Conservation (phyloP, 73 alveolate species). For the Paramecium octaurelia region DNA sequence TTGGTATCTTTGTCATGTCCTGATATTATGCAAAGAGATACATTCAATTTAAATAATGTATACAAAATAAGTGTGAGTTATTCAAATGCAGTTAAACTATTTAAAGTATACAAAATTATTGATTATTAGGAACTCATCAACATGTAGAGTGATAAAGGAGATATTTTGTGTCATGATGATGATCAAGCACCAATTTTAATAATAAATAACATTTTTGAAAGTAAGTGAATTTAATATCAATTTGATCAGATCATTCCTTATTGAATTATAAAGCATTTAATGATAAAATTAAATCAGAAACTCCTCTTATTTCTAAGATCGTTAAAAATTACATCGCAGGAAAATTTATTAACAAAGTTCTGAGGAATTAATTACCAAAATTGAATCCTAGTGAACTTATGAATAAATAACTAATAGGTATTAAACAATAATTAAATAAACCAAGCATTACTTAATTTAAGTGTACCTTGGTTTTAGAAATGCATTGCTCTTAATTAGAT, state of each 20-base stretch:
- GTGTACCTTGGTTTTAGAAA: constrained; percentile 40
- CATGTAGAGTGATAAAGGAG: constrained; percentile 12
- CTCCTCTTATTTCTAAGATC: neutral
- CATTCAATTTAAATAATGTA: neutral
- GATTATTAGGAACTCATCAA: neutral
- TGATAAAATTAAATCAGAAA: neutral
- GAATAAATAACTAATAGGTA: constrained; percentile 17
- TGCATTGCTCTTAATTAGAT: neutral
- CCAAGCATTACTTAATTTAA: constrained; percentile 2
- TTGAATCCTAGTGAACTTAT: neutral
- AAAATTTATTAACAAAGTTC: neutral
- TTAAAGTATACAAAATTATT: neutral
- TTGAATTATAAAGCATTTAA: neutral
- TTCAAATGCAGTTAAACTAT: constrained; percentile 9
- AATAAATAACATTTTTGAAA: constrained; percentile 1
- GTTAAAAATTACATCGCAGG: neutral
- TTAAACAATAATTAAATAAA: neutral
- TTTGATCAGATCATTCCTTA: neutral
- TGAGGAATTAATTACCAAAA: neutral
- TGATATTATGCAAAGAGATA: neutral
- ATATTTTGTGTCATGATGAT: constrained; percentile 29
- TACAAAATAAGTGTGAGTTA: neutral
- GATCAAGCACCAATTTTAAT: constrained; percentile 22
- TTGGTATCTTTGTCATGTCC: neutral
- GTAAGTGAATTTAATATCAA: neutral